Conservation (phyloP, 768 basidiomycete species). For the Pleurotus salmoneostramineus region DNA sequence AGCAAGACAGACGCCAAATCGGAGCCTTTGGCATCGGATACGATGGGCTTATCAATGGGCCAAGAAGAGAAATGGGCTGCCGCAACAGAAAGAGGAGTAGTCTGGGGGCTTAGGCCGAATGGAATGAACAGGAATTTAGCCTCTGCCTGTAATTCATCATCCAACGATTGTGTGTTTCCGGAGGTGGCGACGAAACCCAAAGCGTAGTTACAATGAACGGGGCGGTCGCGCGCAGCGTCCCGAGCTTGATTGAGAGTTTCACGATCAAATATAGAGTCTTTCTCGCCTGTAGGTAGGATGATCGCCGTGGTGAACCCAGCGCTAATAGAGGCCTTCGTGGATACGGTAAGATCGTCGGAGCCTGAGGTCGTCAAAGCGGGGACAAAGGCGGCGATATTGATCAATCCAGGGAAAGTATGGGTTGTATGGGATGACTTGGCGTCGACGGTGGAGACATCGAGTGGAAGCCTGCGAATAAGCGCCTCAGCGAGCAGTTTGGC, state of each 20-base stretch:
- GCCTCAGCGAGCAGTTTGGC: constrained; percentile 96
- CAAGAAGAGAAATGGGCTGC: constrained; percentile 88
- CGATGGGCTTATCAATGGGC: constrained; percentile 88
- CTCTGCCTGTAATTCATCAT: constrained; percentile 75
- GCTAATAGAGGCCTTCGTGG: constrained; percentile 79
- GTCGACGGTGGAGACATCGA: constrained; percentile 88
- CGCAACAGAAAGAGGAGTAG: constrained; percentile 65
- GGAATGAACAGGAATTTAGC: constrained; percentile 87
- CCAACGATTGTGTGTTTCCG: constrained; percentile 56
- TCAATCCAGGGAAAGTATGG: constrained; percentile 85
- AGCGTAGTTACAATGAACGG: constrained; percentile 86
- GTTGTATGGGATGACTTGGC: constrained; percentile 93
- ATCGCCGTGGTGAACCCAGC: constrained; percentile 89
- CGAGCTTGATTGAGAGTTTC: constrained; percentile 67
- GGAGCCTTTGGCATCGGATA: constrained; percentile 90
- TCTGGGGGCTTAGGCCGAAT: constrained; percentile 45
- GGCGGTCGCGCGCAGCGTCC: constrained; percentile 52
- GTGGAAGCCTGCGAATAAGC: constrained; percentile 80
- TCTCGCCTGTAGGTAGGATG: constrained; percentile 68
- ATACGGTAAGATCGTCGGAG: constrained; percentile 58
- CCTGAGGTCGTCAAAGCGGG: constrained; percentile 57
- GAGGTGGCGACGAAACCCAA: constrained; percentile 74
- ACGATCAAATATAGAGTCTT: constrained; percentile 62
- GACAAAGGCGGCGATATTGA: constrained; percentile 86
- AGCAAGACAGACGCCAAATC: constrained; percentile 92